Percentiles rank a stretch among this genome's conserved stretches.
phyloP scores from a whole-genome alignment of 805 yeast species.

The Candida argentea region DNA sequence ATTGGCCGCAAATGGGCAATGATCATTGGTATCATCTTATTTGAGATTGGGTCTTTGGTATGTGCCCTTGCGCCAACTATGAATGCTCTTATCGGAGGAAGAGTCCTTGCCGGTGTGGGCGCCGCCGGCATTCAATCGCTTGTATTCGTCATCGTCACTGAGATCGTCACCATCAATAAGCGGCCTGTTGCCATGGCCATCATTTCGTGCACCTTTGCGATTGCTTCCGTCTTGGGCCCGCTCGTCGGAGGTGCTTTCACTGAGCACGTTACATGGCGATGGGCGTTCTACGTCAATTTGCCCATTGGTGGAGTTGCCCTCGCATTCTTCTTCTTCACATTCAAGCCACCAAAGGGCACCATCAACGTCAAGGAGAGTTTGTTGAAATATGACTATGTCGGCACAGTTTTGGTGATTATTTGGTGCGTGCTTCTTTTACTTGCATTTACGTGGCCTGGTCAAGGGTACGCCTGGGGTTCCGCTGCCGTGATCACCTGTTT shows the following conservation, averaged over 20 bases:
- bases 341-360: constrained; percentile 12
- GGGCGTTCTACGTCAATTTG: constrained; percentile 18
- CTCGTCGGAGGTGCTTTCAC: constrained; percentile 18
- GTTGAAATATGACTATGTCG: constrained; percentile 11
- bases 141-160: constrained; percentile 19
- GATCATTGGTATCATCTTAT: constrained; percentile 14
- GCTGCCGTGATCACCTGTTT: constrained; percentile 15
- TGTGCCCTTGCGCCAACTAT: constrained; percentile 26
- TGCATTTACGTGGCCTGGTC: constrained; percentile 16
- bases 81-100: constrained; percentile 32
- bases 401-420: constrained; percentile 10
- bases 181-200: constrained; percentile 14
- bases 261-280: constrained; percentile 15
- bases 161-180: constrained; percentile 19
- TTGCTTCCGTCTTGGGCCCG: constrained; percentile 17
- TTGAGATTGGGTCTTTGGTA: constrained; percentile 27
- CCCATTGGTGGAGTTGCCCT: constrained; percentile 15
- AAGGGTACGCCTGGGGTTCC: constrained; percentile 12
- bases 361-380: constrained; percentile 7
- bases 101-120: constrained; percentile 29
- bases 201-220: constrained; percentile 11
- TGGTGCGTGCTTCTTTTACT: constrained; percentile 15
- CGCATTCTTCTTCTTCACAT: constrained; percentile 8
- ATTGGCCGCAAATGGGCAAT: constrained; percentile 27
- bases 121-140: constrained; percentile 25